Evolutionary conservation across 176 grass and related monocot genomes (phyloP).

Genomic region (Calamus simplicifolius): DNA sequence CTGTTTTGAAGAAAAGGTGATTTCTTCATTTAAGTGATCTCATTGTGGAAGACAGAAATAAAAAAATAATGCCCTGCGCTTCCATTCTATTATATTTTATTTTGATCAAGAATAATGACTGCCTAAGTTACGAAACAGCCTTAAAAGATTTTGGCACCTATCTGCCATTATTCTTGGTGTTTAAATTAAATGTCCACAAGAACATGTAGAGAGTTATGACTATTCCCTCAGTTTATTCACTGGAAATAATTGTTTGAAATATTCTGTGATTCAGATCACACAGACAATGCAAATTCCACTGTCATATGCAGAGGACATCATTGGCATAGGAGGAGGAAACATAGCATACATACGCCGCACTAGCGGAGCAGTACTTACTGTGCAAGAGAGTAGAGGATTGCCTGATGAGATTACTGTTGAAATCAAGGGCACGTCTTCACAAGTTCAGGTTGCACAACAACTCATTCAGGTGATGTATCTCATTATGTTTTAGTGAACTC

Average conservation of each 20-base stretch:
- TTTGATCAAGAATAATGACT: too few species aligned
- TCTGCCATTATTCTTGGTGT: too few species aligned
- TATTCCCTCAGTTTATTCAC: too few species aligned
- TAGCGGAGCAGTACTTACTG: constrained; percentile 77
- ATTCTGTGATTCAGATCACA: constrained; percentile 48
- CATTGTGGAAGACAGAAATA: too few species aligned
- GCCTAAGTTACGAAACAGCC: too few species aligned
- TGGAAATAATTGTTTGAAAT: background rate
- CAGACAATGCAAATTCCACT: constrained; percentile 99
- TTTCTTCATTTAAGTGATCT: too few species aligned
- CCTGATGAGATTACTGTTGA: constrained; percentile 97
- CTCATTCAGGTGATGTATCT: constrained; percentile 59
- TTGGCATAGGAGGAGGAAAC: constrained; percentile 84
- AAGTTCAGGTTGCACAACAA: constrained; percentile 83
- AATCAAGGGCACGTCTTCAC: constrained; percentile 91
- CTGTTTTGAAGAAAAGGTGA: too few species aligned
- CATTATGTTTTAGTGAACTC: background rate
- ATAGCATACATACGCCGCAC: constrained; percentile 82
- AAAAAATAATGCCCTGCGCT: too few species aligned
- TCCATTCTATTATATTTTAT: too few species aligned
- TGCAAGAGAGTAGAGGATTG: constrained; percentile 73
- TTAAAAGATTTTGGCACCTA: too few species aligned
- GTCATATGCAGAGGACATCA: constrained; percentile 92
- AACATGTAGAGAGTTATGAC: too few species aligned
- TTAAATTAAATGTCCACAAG: too few species aligned